Base-by-base conservation (phyloP, 495 filamentous ascomycete species). In the Aspergillus wentii region DNA sequence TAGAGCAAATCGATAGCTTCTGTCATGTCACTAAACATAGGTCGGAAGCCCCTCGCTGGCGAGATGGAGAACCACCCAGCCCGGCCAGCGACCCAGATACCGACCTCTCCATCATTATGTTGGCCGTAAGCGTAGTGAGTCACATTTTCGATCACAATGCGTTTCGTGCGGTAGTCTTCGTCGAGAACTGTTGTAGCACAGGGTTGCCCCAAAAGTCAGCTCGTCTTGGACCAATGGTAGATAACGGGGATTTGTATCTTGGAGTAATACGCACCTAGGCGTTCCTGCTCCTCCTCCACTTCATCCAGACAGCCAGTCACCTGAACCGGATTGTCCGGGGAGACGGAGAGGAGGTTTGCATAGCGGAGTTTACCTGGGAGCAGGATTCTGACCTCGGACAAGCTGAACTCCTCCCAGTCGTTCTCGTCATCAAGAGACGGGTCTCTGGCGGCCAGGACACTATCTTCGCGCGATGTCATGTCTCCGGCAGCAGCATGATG, bases 11-110 rank as follows among this genome's bases (percentile, higher is more conserved):
- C 72, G 19, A 88, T 75, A 2, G 80, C 83, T 60, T 87, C 78
- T 17, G 73, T 69, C 64, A 89, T 85, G 10, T 75, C 64, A 35
- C 76, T 65, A 63, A 77, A 88, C 37, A 78, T 76, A 2, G 59
- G 48, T 39, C 67, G 58, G 57, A 86, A 94, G 2, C 64, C 55
- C 30, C 66, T 64, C 33, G 79, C 69, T 1, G 87, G 82, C 16
- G 66, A 59, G 17, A 92, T 76, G 54, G 82, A 74, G 59, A 79
- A 91, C 85, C 86, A 91, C 38, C 85, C 87, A n/a, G 82, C 77
- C 41, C 69, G 60, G 32, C 87, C 86, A 22, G 78, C 76, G 20
- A 85, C 83, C 87, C 87, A 94, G 32, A 90, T 59, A 22, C 75
- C 71, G 23, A 80, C 67, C 15, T 69, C 71, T 5, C 76, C 71